A percentile compares a stretch with the other conserved stretches of the same genome.
Evolutionary conservation across 2,329 filamentous ascomycete genomes (phyloP).

Genomic region (Phialophora chinensis): DNA sequence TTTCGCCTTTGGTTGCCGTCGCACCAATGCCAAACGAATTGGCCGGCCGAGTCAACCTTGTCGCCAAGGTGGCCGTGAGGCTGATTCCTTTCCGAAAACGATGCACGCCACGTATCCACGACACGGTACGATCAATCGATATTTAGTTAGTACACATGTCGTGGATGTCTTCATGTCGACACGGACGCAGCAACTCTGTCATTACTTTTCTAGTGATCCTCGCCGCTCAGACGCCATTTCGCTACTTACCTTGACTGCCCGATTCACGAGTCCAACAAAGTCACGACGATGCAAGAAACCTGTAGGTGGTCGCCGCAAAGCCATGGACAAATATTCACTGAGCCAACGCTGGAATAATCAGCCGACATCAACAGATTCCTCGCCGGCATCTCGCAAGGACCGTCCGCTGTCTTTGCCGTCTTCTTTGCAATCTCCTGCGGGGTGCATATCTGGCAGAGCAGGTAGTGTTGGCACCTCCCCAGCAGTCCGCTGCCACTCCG

Average conservation of each 20-base stretch:
- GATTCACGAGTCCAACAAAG: neutral
- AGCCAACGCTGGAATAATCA: neutral
- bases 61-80: neutral
- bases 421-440: conserved; percentile 27
- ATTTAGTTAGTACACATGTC: neutral
- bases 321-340: neutral
- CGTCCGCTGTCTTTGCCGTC: conserved; percentile 30
- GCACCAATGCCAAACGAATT: neutral
- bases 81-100: conserved; percentile 16
- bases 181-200: neutral
- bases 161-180: neutral
- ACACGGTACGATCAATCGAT: neutral
- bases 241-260: neutral
- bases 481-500: neutral
- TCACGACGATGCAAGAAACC: neutral
- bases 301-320: neutral
- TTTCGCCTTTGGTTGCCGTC: neutral
- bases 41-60: conserved; percentile 5
- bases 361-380: conserved; percentile 32
- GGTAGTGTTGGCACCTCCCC: neutral
- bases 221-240: neutral
- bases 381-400: conserved; percentile 17
- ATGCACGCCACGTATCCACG: neutral
- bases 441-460: conserved; percentile 33
- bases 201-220: neutral